Conservation (phyloP, 2,329 filamentous ascomycete species). For the Alternaria triticimaculans region DNA sequence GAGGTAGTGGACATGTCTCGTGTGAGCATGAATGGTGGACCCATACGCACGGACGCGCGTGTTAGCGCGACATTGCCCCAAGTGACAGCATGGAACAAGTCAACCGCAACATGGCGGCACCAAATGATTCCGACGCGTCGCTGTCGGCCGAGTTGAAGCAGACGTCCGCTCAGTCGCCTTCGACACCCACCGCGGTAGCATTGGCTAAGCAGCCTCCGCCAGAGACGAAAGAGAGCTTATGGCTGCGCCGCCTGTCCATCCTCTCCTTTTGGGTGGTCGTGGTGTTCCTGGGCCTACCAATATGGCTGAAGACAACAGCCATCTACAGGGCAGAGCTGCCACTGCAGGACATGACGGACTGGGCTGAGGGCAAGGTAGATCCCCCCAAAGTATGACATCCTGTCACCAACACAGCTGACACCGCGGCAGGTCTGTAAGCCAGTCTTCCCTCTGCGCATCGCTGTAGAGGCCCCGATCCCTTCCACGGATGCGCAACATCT, state of each 20-base stretch:
- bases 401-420: slow-evolving; percentile 6
- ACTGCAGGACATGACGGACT: slow-evolving; percentile 83
- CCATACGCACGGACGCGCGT: slow-evolving; percentile 14
- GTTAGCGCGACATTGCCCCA: slow-evolving; percentile 11
- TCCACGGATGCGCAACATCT: slow-evolving; percentile 74
- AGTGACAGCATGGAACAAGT: slow-evolving; percentile 22
- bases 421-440: slow-evolving; percentile 77
- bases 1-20: neutral
- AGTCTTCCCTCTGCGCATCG: slow-evolving; percentile 84
- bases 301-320: slow-evolving; percentile 95
- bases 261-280: slow-evolving; percentile 91
- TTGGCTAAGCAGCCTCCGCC: slow-evolving; percentile 66
- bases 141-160: slow-evolving; percentile 12
- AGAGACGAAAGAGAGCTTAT: slow-evolving; percentile 73
- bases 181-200: slow-evolving; percentile 2
- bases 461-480: slow-evolving; percentile 73
- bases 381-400: neutral
- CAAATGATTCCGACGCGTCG: slow-evolving; percentile 31
- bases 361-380: slow-evolving; percentile 84
- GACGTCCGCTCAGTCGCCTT: neutral
- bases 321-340: slow-evolving; percentile 89
- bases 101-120: slow-evolving; percentile 38
- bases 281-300: slow-evolving; percentile 80
- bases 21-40: neutral
- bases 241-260: slow-evolving; percentile 76